Evolutionary conservation across 169 alveolate genomes (phyloP), one percentile per base, ranked within the genome.

Genomic region (Plasmodium adleri): DNA sequence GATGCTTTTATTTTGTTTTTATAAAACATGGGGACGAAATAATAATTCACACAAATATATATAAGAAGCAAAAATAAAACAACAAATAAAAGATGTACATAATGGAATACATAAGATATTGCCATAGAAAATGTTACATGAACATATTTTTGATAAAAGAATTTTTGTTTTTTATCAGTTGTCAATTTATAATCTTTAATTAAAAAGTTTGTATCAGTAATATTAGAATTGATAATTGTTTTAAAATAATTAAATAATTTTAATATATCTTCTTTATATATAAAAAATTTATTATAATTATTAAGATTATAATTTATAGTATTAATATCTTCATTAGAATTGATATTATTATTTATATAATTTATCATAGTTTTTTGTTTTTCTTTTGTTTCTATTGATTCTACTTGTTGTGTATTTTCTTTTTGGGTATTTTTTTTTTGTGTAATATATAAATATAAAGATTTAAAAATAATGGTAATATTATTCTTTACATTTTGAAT

Each of bases 81-180:
- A 28, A 83, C 91, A 13, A 67, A 3, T 43, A 83, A 39, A 71
- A 83, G 71, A 22, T 83, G 91, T 12, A 70, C 15, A 24, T 83
- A 83, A 62, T 83, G 91, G 17, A 83, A 83, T 2, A 70, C 24
- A 28, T 83, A 83, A 0, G 91, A 83, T 54, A 83, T 71, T 15
- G 85, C 73, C 91, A 83, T 83, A 6, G 83, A 67, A 83, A 83
- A 83, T 22, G 74, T 58, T 45, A 83, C 60, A 49, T 39, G 43
- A 63, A 26, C 83, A 70, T 62, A 39, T 62, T 54, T 71, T 70
- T 83, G 91, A 58, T 70, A 58, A 83, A 71, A 54, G 45, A 20
- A 83, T 83, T 71, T 83, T 62, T 68, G 64, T 17, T 56, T 70
- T 63, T 83, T 83, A 83, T 83, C 80, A 73, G 54, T 7, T 12